Percentiles rank a stretch among this genome's conserved stretches.
phyloP scores from a whole-genome alignment of 2,329 filamentous ascomycete species.

The Aspergillus sergii region DNA sequence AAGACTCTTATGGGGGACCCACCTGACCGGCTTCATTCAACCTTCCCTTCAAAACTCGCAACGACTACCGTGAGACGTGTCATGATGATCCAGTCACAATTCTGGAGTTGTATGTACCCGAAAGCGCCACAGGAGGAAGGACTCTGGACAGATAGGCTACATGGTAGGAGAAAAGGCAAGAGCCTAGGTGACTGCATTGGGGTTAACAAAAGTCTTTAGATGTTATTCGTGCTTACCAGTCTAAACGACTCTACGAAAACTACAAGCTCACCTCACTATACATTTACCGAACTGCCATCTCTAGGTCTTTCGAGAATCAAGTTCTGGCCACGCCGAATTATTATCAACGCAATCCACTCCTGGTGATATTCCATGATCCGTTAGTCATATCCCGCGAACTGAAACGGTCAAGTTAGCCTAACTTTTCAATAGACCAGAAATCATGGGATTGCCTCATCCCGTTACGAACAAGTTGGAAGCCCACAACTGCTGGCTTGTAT shows the following conservation, averaged over 20 bases:
- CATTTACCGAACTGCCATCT: conserved; percentile 73
- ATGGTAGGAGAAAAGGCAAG: conserved; percentile 47
- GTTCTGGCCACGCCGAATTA: conserved; percentile 77
- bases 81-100: conserved; percentile 62
- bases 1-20: conserved; percentile 94
- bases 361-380: conserved; percentile 91
- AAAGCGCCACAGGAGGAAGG: conserved; percentile 45
- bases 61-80: conserved; percentile 61
- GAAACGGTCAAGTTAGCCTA: conserved; percentile 9
- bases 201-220: conserved; percentile 49
- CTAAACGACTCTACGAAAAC: conserved; percentile 68
- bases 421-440: conserved; percentile 61
- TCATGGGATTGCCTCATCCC: conserved; percentile 67
- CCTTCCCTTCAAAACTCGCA: conserved; percentile 53
- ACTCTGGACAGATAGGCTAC: conserved; percentile 59
- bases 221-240: conserved; percentile 76
- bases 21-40: conserved; percentile 62
- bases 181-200: background rate
- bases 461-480: conserved; percentile 74
- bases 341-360: conserved; percentile 64
- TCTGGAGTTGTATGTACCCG: conserved; percentile 87
- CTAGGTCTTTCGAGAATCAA: conserved; percentile 81
- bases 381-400: conserved; percentile 48
- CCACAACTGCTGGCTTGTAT: conserved; percentile 86
- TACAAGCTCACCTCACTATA: conserved; percentile 79